These are phyloP conservation scores for Schizosaccharomyces lindneri DNA, from an alignment of 805 yeast genomes.

Conservation along the genomic window DNA sequence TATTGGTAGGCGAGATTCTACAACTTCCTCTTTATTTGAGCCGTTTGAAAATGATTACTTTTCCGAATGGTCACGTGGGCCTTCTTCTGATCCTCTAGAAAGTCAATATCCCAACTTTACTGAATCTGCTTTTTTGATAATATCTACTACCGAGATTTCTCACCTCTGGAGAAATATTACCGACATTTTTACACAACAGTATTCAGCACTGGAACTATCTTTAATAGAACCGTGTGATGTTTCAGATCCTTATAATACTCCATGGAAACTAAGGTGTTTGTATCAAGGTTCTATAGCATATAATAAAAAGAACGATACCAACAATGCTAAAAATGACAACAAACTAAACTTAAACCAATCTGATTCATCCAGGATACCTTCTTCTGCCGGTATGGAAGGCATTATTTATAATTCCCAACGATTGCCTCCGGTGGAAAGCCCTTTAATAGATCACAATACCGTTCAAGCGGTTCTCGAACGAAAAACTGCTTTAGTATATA, in stretches of 20 bases:
- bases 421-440: not conserved
- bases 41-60: too few species aligned
- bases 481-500: not conserved
- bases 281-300: not conserved
- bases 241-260: slow-evolving; percentile 13
- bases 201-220: slow-evolving; percentile 12
- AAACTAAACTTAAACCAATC: too few species aligned
- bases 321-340: not conserved
- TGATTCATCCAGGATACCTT: slow-evolving; percentile 6
- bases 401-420: not conserved
- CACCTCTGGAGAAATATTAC: slow-evolving; percentile 11
- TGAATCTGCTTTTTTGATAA: not conserved
- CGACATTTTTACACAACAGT: slow-evolving; percentile 9
- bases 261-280: slow-evolving; percentile 14
- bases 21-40: too few species aligned
- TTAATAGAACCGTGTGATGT: slow-evolving; percentile 13
- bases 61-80: too few species aligned
- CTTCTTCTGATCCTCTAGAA: too few species aligned
- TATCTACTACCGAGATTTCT: slow-evolving; percentile 9
- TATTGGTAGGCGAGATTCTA: too few species aligned
- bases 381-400: slow-evolving; percentile 1
- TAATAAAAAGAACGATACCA: not conserved
- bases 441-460: not conserved
- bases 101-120: not conserved
- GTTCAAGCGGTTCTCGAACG: not conserved